Evolutionary conservation across 768 basidiomycete genomes (phyloP), one percentile per base, ranked within the genome.

Genomic region (Steccherinum ochraceum): DNA sequence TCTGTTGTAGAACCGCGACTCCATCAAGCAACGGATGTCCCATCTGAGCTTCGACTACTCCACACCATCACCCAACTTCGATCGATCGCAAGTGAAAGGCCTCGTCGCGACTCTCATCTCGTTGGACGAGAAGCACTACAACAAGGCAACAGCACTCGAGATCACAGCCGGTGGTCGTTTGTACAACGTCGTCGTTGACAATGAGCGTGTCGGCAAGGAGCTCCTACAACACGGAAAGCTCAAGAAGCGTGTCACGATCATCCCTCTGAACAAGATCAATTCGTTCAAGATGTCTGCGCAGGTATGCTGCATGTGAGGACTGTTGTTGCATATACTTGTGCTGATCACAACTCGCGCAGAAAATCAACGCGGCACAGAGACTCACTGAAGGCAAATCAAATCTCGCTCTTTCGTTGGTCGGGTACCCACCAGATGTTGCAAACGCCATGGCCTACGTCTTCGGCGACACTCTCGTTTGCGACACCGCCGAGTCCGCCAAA

Each of bases 391-490:
- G 84, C 48, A 91, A 89, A 66, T 93, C 89, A 1, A 79, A 83
- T 49, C 77, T 86, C 16, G 96, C 96, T 0, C 77, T 98, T n/a
- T 88, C 89, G 13, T 79, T 98, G 4, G 83, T 98, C 39, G 83
- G 85, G 1, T 95, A 90, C 66, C 72, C 82, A 12, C 68, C 82
- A 2, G 89, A 93, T 42, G 86, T 98, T 25, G 75, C 83, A 3
- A 84, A 82, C 24, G 96, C 96, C 16, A 93, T 98, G 80, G 74
- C 84, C 12, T 97, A 84, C 68, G 94, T 97, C 18, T 99, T 98
- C 66, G 86, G 89, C 50, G 86, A 93, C 64, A 91, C 89, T 2
- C 77, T 98, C 54, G 84, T 99, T 63, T 97, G 94, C 64, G 82
- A 84, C 45, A 92, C 95, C 58, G 80, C 93, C 2, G 83, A 84